A percentile compares a stretch with the other conserved stretches of the same genome.
phyloP scores from a whole-genome alignment of 441 rosid genomes.

The Gossypium davidsonii region DNA sequence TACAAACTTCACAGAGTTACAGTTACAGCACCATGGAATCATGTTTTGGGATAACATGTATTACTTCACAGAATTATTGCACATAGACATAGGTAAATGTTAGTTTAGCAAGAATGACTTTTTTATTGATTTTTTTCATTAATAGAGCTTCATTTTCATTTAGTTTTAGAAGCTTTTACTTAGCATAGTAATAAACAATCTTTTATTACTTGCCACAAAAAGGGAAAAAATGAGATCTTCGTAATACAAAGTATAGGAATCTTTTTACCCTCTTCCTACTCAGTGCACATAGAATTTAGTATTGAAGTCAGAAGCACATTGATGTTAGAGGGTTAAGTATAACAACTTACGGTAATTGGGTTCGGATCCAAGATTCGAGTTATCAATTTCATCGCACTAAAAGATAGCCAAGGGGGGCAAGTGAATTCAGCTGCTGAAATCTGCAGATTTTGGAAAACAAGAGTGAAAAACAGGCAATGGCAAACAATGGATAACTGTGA shows the following conservation, averaged over 20 bases:
- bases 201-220: background rate
- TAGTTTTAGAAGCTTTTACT: background rate
- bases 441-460: constrained; percentile 30
- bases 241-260: too few species aligned
- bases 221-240: background rate
- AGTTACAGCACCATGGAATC: background rate
- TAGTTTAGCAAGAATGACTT: background rate
- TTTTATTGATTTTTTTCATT: background rate
- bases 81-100: constrained; percentile 9
- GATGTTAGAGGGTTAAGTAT: background rate
- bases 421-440: constrained; percentile 84
- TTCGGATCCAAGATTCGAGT: constrained; percentile 83
- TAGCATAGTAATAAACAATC: background rate
- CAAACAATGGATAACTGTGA: constrained; percentile 10
- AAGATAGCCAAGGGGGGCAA: constrained; percentile 92
- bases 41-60: background rate
- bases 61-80: background rate
- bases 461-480: constrained; percentile 19
- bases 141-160: background rate
- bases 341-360: constrained; percentile 70
- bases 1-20: background rate
- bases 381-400: constrained; percentile 70
- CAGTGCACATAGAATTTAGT: background rate
- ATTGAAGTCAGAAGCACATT: background rate
- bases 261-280: background rate